phyloP scores from a whole-genome alignment of 2,329 filamentous ascomycete species.

The Cordyceps tenuipes region DNA sequence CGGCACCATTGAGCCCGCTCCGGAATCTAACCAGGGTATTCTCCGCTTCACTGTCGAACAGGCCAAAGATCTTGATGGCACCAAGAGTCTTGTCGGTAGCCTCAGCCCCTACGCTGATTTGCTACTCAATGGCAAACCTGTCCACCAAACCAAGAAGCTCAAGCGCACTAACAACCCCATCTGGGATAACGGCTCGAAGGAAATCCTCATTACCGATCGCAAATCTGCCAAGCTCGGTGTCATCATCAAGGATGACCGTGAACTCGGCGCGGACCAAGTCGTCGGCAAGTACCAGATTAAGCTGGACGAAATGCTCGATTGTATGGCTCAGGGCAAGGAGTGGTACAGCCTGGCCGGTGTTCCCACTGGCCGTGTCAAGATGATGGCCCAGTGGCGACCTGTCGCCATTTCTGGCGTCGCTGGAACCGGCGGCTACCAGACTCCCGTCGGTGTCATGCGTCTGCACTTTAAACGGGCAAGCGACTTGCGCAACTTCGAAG shows the following conservation, averaged over 20 bases:
- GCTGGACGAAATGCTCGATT: slow-evolving; percentile 82
- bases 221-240: slow-evolving; percentile 85
- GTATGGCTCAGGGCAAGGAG: slow-evolving; percentile 86
- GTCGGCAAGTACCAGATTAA: slow-evolving; percentile 93
- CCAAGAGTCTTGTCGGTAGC: slow-evolving; percentile 82
- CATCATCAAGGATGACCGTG: slow-evolving; percentile 91
- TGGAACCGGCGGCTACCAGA: slow-evolving; percentile 81
- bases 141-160: slow-evolving; percentile 82
- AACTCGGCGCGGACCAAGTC: slow-evolving; percentile 71
- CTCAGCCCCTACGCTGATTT: slow-evolving; percentile 81
- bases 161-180: slow-evolving; percentile 98
- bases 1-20: slow-evolving; percentile 70
- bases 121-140: slow-evolving; percentile 83
- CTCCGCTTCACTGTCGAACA: slow-evolving; percentile 89
- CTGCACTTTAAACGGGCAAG: slow-evolving; percentile 81
- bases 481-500: slow-evolving; percentile 84
- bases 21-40: slow-evolving; percentile 89
- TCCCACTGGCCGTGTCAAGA: slow-evolving; percentile 77
- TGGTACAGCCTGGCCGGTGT: slow-evolving; percentile 86
- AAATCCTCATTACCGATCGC: slow-evolving; percentile 89
- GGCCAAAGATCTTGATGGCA: slow-evolving; percentile 89
- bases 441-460: slow-evolving; percentile 89
- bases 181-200: slow-evolving; percentile 87
- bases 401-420: slow-evolving; percentile 76
- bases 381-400: slow-evolving; percentile 91